Base-by-base conservation (phyloP, 768 basidiomycete genomes). In the Botryobasidium botryosum region DNA sequence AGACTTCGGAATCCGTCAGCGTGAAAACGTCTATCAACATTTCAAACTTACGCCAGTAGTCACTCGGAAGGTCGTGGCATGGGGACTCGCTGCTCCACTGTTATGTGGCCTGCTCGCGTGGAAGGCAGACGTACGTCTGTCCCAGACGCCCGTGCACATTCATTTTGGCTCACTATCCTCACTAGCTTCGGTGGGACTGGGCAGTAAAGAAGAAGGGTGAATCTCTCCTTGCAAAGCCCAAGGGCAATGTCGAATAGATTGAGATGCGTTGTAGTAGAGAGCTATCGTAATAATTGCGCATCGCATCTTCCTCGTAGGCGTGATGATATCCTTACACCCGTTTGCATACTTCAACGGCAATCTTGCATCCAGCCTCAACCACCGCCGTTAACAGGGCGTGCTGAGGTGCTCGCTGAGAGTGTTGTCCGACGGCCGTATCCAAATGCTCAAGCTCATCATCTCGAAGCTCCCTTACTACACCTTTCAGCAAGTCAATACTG, bases 391-490 rank as follows among this genome's bases (percentile, higher is more conserved):
- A 62, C 35, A 97, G 63, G 1, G 87, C 85, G 60, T 97, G 88
- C 33, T 80, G 88, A 1, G 91, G 88, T 18, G 88, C 88, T 41
- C 78, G 71, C 59, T 94, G 91, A 21, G 86, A 79, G 56, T 81
- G 70, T 54, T 94, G 71, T 45, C 78, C 77, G 5, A 97, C 80
- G 2, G 91, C 91, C 26, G 78, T 83, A 53, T 94, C 83, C 46
- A 96, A 67, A 59, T 97, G 91, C 56, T 88, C 90, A 15, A 96
- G 69, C 56, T 97, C 91, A 54, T 97, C 91, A 60, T 96, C 88
- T 51, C 88, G 67, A 57, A 96, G 81, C 58, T 94, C 91, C 41
- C 62, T 64, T 40, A 91, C 71, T 37, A 91, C 69, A 3, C 74
- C 68, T 50, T 67, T 72, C 46, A 94, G 63, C 23, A 90, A 61